These are phyloP conservation scores for Leptographium procerum DNA, from an alignment of 2,329 filamentous ascomycete genomes.

Conservation along the genomic window DNA sequence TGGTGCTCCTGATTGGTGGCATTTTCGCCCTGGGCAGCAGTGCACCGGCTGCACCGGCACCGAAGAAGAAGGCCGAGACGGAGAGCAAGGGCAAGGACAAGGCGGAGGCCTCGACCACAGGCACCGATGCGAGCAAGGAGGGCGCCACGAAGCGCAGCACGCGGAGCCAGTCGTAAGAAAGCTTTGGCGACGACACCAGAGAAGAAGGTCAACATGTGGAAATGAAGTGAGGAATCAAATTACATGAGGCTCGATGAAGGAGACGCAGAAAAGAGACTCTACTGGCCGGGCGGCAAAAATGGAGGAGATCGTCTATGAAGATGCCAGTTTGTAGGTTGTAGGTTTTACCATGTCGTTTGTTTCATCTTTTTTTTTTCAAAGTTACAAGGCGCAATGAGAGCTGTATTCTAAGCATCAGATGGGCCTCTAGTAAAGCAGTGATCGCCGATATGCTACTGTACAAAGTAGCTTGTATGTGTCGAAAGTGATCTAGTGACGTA, in stretches of 20 bases:
- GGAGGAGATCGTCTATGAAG: not conserved
- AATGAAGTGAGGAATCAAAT: not conserved
- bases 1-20: conserved; percentile 59
- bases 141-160: conserved; percentile 46
- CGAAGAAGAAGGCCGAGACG: conserved; percentile 54
- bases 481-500: too few species aligned
- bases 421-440: too few species aligned
- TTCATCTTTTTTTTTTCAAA: not conserved
- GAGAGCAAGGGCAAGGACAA: conserved; percentile 60
- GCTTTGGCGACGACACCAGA: not conserved
- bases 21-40: conserved; percentile 43
- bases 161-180: conserved; percentile 37
- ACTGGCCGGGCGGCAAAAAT: not conserved
- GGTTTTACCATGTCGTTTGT: not conserved
- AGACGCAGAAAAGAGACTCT: not conserved
- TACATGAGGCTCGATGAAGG: too few species aligned
- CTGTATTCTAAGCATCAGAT: conserved; percentile 5
- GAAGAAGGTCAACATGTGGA: not conserved
- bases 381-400: not conserved
- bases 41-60: conserved; percentile 55
- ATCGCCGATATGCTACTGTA: too few species aligned
- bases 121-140: conserved; percentile 64
- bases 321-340: not conserved
- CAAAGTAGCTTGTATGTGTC: too few species aligned
- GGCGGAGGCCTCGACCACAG: conserved; percentile 47